phyloP scores from a whole-genome alignment of 352 stramenopile genomes.

The Phytophthora constricta region DNA sequence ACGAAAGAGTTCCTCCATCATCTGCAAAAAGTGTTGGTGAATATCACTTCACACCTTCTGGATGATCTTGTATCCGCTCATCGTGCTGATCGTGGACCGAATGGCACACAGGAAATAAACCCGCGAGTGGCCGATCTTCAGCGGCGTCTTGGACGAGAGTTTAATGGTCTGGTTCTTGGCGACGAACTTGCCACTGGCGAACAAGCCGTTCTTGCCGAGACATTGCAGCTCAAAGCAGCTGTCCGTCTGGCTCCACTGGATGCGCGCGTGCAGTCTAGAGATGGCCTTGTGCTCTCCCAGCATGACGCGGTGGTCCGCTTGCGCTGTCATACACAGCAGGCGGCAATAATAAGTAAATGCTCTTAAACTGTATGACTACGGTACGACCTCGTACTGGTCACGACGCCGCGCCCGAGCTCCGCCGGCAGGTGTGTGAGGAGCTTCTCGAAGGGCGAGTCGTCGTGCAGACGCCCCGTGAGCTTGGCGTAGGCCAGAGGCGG shows the following conservation, averaged over 20 bases:
- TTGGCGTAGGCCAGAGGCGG: slow-evolving; percentile 86
- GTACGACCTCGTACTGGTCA: slow-evolving; percentile 32
- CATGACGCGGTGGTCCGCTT: slow-evolving; percentile 55
- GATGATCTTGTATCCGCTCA: slow-evolving; percentile 86
- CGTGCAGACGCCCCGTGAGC: slow-evolving; percentile 62
- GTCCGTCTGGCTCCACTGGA: slow-evolving; percentile 79
- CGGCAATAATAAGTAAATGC: not conserved
- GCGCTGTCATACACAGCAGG: slow-evolving; percentile 19
- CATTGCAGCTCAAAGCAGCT: slow-evolving; percentile 80
- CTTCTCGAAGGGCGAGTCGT: slow-evolving; percentile 75
- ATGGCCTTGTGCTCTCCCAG: slow-evolving; percentile 87
- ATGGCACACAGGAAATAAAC: slow-evolving; percentile 82
- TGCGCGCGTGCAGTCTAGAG: slow-evolving; percentile 74
- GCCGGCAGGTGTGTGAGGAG: slow-evolving; percentile 79
- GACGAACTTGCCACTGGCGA: slow-evolving; percentile 70
- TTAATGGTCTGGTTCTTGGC: slow-evolving; percentile 77
- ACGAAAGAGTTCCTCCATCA: not conserved
- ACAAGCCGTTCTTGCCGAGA: slow-evolving; percentile 86
- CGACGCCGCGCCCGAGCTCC: slow-evolving; percentile 69
- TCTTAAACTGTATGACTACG: slow-evolving; percentile 3
- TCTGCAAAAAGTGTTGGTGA: not conserved
- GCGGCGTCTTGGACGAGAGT: slow-evolving; percentile 69
- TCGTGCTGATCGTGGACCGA: slow-evolving; percentile 77
- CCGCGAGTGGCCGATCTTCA: slow-evolving; percentile 80
- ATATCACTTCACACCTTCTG: slow-evolving; percentile 51